These are phyloP conservation scores for Glebionis coronaria DNA, from an alignment of 129 eudicot species.

Conservation along the genomic window DNA sequence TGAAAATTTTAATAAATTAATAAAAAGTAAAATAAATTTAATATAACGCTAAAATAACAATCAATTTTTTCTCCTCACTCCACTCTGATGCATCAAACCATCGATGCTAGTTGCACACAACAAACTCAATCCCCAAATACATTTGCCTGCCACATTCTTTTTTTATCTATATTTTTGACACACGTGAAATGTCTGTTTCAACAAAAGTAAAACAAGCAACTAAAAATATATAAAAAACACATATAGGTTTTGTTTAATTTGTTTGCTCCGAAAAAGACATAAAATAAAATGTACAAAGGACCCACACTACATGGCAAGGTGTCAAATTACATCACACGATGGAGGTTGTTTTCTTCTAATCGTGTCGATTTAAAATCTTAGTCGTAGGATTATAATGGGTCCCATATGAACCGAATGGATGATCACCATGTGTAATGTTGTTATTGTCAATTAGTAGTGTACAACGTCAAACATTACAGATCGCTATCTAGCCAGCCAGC, in stretches of 20 bases:
- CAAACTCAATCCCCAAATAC: too few relatives aligned
- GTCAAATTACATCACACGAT: constrained; percentile 22
- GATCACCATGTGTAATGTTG: constrained; percentile 17
- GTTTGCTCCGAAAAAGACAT: constrained; percentile 33
- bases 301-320: constrained; percentile 21
- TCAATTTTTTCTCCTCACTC: too few relatives aligned
- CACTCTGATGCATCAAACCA: too few relatives aligned
- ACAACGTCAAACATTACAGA: constrained; percentile 29
- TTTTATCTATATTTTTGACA: constrained; percentile 1
- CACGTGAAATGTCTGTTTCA: constrained; percentile 21
- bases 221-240: not conserved
- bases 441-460: constrained; percentile 18
- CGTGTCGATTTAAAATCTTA: not conserved
- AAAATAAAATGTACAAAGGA: not conserved
- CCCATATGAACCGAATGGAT: constrained; percentile 12
- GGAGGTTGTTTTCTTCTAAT: not conserved
- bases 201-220: constrained; percentile 26
- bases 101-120: too few relatives aligned
- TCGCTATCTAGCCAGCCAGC: constrained; percentile 40
- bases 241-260: constrained; percentile 15
- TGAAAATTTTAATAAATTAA: too few relatives aligned
- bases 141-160: too few relatives aligned
- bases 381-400: constrained; percentile 24
- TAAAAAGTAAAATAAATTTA: too few relatives aligned
- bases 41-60: too few relatives aligned